These are phyloP conservation scores for Daldinia sp. DNA, from an alignment of 2,329 filamentous ascomycete species.

Conservation along the genomic window DNA sequence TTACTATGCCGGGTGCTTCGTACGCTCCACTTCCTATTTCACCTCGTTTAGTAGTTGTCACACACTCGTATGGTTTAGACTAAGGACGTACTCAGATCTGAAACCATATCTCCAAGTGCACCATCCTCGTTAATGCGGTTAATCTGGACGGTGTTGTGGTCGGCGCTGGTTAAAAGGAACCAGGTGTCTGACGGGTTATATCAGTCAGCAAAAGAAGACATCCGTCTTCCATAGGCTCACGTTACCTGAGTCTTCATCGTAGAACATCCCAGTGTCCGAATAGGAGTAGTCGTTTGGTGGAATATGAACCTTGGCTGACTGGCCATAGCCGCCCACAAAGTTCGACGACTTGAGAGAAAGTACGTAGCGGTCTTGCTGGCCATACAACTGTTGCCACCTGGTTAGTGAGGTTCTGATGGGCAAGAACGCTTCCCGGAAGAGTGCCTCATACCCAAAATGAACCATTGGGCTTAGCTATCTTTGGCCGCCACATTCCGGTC, in stretches of 20 bases:
- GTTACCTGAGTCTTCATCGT: conserved; percentile 44
- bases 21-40: conserved; percentile 45
- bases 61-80: neutral
- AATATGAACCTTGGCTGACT: conserved; percentile 47
- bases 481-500: conserved; percentile 52
- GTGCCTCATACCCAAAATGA: conserved; percentile 48
- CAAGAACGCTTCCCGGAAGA: neutral
- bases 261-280: conserved; percentile 53
- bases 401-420: neutral
- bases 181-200: conserved; percentile 42
- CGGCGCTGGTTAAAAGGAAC: conserved; percentile 52
- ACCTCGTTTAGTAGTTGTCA: conserved; percentile 3
- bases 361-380: conserved; percentile 51
- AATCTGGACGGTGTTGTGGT: conserved; percentile 53
- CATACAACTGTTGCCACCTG: conserved; percentile 46
- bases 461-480: conserved; percentile 52
- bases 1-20: conserved; percentile 49
- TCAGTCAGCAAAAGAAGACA: conserved; percentile 6
- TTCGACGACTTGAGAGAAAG: conserved; percentile 48
- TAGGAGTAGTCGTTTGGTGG: conserved; percentile 51
- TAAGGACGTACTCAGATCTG: conserved; percentile 38
- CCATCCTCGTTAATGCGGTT: conserved; percentile 51
- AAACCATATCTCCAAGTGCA: conserved; percentile 46
- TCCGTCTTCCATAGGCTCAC: neutral
- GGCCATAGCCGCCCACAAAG: conserved; percentile 46